These are phyloP conservation scores for Priceomyces carsonii DNA, from an alignment of 805 yeast species.

Conservation along the genomic window DNA sequence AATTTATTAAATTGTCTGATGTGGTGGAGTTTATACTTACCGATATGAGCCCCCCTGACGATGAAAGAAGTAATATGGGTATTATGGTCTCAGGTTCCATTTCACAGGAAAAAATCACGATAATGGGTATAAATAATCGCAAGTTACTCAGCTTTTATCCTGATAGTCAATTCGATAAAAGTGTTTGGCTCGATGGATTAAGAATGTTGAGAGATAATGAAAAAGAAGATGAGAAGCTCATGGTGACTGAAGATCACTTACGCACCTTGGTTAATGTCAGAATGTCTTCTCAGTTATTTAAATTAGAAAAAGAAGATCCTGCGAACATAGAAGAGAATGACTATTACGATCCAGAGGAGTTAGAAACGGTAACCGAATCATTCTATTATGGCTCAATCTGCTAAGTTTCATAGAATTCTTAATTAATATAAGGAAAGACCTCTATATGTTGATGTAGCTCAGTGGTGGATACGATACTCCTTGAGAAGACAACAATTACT, in stretches of 20 bases:
- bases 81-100: slow-evolving; percentile 60
- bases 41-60: slow-evolving; percentile 40
- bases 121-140: slow-evolving; percentile 45
- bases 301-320: slow-evolving; percentile 28
- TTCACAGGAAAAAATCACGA: slow-evolving; percentile 55
- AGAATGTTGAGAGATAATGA: slow-evolving; percentile 45
- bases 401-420: neutral
- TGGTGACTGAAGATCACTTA: slow-evolving; percentile 38
- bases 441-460: no score
- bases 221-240: slow-evolving; percentile 32
- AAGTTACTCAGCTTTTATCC: slow-evolving; percentile 60
- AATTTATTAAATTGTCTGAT: slow-evolving; percentile 50
- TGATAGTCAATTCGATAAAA: slow-evolving; percentile 66
- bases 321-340: slow-evolving; percentile 28
- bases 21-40: slow-evolving; percentile 52
- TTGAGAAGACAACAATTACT: no score
- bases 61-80: slow-evolving; percentile 45
- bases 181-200: slow-evolving; percentile 79
- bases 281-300: slow-evolving; percentile 40
- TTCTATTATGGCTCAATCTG: slow-evolving; percentile 8
- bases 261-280: slow-evolving; percentile 35
- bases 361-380: slow-evolving; percentile 12
- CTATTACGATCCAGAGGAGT: slow-evolving; percentile 18
- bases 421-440: no score
- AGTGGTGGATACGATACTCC: no score